phyloP scores from a whole-genome alignment of 2,329 filamentous ascomycete species.

The Rhinocladiella mackenziei region DNA sequence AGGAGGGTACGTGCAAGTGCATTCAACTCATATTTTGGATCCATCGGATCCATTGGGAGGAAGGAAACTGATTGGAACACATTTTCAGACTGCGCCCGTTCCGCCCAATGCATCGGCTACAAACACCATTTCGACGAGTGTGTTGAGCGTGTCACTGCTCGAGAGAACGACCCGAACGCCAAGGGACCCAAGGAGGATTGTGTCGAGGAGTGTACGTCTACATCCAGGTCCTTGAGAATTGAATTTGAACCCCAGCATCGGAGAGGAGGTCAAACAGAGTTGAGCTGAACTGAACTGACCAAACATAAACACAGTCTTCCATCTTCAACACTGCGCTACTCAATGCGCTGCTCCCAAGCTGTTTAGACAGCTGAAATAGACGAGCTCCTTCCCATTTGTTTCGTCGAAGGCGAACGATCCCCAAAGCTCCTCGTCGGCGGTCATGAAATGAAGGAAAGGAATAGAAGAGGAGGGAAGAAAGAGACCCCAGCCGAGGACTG shows the following conservation, averaged over 20 bases:
- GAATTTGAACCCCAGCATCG: neutral
- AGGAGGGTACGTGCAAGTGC: conserved; percentile 71
- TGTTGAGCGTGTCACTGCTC: conserved; percentile 79
- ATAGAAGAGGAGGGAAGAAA: too few relatives aligned
- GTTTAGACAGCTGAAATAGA: conserved; percentile 87
- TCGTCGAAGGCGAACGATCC: too few relatives aligned
- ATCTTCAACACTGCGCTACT: conserved; percentile 92
- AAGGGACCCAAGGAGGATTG: conserved; percentile 85
- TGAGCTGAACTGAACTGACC: too few relatives aligned
- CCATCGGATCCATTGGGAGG: neutral
- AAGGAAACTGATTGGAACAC: neutral
- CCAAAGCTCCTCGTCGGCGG: too few relatives aligned
- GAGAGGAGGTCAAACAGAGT: neutral
- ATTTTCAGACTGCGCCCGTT: conserved; percentile 76
- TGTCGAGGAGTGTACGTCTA: conserved; percentile 91
- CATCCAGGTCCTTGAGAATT: neutral
- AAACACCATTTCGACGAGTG: conserved; percentile 99
- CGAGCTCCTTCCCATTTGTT: neutral
- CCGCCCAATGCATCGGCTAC: conserved; percentile 73
- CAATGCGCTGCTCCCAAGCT: conserved; percentile 94
- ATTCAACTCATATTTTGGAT: neutral
- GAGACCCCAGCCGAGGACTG: too few relatives aligned
- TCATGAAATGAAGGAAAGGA: too few relatives aligned
- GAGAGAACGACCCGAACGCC: conserved; percentile 64
- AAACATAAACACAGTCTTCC: conserved; percentile 70